Evolutionary conservation across 805 yeast genomes (phyloP), one percentile per base, ranked within the genome.

Genomic region (Nematodospora valgi): DNA sequence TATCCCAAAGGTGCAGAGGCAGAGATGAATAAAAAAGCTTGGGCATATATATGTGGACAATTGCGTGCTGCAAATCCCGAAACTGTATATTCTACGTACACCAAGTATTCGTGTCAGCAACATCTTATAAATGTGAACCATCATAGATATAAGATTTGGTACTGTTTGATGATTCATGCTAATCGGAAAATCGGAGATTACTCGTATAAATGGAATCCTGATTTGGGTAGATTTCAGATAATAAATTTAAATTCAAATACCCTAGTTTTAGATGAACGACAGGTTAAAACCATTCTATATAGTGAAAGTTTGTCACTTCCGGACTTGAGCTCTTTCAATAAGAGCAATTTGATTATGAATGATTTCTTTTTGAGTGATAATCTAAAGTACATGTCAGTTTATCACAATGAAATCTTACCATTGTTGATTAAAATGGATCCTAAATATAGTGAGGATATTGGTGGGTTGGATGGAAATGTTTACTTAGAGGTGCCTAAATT

Each of bases 101-200:
- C 68, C 19, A 62, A 62, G 35, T 62, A 62, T 32, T 59, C 65
- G 7, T 60, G 67, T 34, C 64, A 55, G 24, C 68, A 62, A 37
- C 68, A 62, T 45, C 43, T 62, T 21, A 32, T 45, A n/a, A 57
- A 61, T 34, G 68, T 62, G 12, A 57, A 54, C 23, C 68, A 62
- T 30, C 60, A 51, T 37, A 38, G 65, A 14, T 62, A 60, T 40
- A 58, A 56, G 35, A 56, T 62, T 28, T 62, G 68, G 68, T 54
- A 40, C 34, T 41, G 47, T 11, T 47, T 62, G 27, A 56, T 61
- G 63, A 37, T 54, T 32, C 62, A 62, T 34, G 50, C 51, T 19
- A 39, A 38, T 25, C 45, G 45, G 7, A 28, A 49, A 1, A 31
- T 47, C 9, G 40, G 35, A 3, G 57, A 55, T 4, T 59, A 55